Percentiles rank a stretch among this genome's conserved stretches.
Evolutionary conservation across 164 flowering plant genomes (phyloP).

Genomic region (Chloranthus sessilifolius): DNA sequence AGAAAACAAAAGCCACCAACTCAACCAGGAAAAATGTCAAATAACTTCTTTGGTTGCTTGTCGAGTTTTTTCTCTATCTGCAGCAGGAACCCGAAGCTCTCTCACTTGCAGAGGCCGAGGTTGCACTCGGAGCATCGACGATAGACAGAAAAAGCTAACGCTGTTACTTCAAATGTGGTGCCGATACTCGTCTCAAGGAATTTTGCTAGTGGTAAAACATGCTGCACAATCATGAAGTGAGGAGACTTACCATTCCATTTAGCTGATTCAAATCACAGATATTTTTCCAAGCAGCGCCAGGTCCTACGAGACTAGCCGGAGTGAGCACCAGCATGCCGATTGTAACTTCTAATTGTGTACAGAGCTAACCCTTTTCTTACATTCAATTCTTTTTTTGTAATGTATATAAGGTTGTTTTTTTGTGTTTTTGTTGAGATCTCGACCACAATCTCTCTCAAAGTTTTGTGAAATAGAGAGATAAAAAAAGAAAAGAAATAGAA

Average conservation of each 20-base stretch:
- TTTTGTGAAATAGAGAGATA: constrained; percentile 38
- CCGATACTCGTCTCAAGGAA: constrained; percentile 4
- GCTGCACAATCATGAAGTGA: not conserved
- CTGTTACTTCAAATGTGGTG: constrained; percentile 6
- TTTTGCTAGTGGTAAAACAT: constrained; percentile 17
- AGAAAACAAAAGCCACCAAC: constrained; percentile 57
- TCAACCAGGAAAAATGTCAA: constrained; percentile 36
- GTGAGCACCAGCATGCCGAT: constrained; percentile 12
- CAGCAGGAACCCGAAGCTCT: not conserved
- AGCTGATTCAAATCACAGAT: not conserved
- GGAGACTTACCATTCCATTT: not conserved
- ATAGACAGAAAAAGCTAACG: constrained; percentile 8
- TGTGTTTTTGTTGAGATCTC: constrained; percentile 17
- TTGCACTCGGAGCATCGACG: too few relatives aligned
- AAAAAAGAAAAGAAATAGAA: constrained; percentile 3
- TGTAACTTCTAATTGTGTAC: constrained; percentile 41
- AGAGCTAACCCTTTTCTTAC: constrained; percentile 36
- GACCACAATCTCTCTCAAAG: constrained; percentile 17
- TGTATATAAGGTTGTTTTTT: constrained; percentile 22
- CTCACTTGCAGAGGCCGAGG: not conserved
- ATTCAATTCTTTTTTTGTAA: constrained; percentile 39
- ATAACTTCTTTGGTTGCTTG: constrained; percentile 17
- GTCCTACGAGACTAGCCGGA: constrained; percentile 13
- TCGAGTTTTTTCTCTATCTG: not conserved
- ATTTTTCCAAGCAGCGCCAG: constrained; percentile 25